Conservation (phyloP, 345 rosid genomes). For the Gossypium rotundifolium region DNA sequence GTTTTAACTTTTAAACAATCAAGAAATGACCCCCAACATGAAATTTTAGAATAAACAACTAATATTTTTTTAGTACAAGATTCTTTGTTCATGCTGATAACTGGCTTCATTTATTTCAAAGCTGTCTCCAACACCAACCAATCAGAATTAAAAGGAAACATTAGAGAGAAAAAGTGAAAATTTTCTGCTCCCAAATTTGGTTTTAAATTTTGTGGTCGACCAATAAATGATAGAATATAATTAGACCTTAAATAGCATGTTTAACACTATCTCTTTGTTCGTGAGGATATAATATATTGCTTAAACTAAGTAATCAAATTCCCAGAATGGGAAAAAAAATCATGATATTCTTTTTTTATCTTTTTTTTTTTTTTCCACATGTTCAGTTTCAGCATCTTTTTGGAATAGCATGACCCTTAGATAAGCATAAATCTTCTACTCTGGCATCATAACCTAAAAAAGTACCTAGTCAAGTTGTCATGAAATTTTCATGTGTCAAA, state of each 20-base stretch:
- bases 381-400: neutral
- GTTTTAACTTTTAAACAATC: neutral
- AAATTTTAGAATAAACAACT: neutral
- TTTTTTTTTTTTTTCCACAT: neutral
- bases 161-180: neutral
- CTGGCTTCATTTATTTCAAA: slow-evolving; percentile 3
- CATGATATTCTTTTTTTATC: neutral
- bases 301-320: neutral
- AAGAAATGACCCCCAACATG: neutral
- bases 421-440: neutral
- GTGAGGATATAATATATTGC: too few relatives aligned
- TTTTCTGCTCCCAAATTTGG: too few relatives aligned
- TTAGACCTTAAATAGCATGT: neutral
- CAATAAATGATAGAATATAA: neutral
- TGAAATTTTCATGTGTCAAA: neutral
- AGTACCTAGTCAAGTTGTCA: neutral
- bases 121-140: neutral
- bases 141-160: neutral
- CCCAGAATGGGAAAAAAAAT: neutral
- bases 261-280: neutral
- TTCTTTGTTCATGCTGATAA: neutral
- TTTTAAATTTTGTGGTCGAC: neutral
- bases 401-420: neutral
- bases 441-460: neutral
- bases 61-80: neutral